Evolutionary conservation across 768 basidiomycete genomes (phyloP), one percentile per base, ranked within the genome.

Genomic region (Saitozyma sp.): DNA sequence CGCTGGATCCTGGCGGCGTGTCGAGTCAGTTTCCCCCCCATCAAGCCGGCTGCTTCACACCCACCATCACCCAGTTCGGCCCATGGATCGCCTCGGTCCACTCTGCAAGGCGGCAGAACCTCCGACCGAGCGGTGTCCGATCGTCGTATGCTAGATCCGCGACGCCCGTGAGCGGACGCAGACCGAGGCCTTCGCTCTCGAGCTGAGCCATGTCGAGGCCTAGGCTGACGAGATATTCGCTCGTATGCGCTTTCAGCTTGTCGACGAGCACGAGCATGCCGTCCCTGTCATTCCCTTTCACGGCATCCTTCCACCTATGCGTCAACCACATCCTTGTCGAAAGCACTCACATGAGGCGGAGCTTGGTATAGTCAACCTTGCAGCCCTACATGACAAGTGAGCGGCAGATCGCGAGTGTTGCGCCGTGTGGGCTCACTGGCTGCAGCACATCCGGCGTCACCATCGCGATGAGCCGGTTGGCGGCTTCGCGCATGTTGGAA

Each of bases 31-130:
- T 49, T 29, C 29, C 29, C 2, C 29, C 29, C 2, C 29, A 29
- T 29, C 29, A 29, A 29, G 29, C 29, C 29, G 5, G 5, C 17
- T 41, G 56, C n/a, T 41, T 2, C 6, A 19, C 11, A 62, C 74
- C 61, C 45, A 76, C 77, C 11, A 63, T 50, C 2, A 71, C 48
- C 75, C 76, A 79, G 40, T 59, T 48, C 13, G 53, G 45, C 0
- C 73, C 70, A 50, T 74, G 73, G 9, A 68, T 38, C 0, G 59
- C 62, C 48, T 71, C 66, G 10, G 64, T 69, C 78, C 78, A 79
- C 57, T 75, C 54, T 0, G 67, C 70, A 5, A 77, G 53, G 39
- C 75, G 64, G 45, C 59, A 70, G 40, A 74, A 70, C 42, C 67
- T 56, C 37, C 78, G 71, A 2, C 71, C 65, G 17, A 79, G 50